Conservation (phyloP, 2,329 filamentous ascomycete species). For the Monilinia aucupariae region DNA sequence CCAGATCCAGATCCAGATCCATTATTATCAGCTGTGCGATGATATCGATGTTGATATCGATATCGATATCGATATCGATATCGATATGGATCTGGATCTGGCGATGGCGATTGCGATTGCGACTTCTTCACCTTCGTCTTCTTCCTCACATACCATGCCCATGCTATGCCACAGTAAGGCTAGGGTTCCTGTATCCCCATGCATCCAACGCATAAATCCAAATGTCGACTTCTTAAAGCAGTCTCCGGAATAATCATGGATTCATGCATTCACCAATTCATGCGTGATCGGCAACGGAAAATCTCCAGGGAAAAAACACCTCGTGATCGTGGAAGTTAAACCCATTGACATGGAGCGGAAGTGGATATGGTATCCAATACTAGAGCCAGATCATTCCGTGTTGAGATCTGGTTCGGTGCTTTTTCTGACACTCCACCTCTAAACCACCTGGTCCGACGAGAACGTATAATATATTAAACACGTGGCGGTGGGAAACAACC, state of each 20-base stretch:
- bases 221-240: neutral
- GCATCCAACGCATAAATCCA: neutral
- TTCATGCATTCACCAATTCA: too few relatives aligned
- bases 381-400: neutral
- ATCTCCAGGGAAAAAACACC: neutral
- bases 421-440: neutral
- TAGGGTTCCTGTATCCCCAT: neutral
- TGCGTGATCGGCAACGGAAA: neutral
- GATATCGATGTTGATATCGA: too few relatives aligned
- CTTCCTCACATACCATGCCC: too few relatives aligned
- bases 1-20: too few relatives aligned
- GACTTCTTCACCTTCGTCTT: neutral
- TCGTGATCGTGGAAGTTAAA: conserved; percentile 6
- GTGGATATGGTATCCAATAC: neutral
- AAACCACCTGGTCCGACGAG: neutral
- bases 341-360: neutral
- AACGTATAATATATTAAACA: neutral
- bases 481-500: neutral
- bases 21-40: too few relatives aligned
- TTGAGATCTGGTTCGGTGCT: neutral
- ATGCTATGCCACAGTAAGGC: neutral
- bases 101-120: neutral
- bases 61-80: too few relatives aligned
- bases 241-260: neutral
- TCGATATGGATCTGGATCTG: neutral